A percentile compares a stretch with the other conserved stretches of the same genome.
These are phyloP conservation scores for Rhizoclosmatium globosum DNA, from an alignment of 192 early-diverging fungal genomes.

Conservation along the genomic window DNA sequence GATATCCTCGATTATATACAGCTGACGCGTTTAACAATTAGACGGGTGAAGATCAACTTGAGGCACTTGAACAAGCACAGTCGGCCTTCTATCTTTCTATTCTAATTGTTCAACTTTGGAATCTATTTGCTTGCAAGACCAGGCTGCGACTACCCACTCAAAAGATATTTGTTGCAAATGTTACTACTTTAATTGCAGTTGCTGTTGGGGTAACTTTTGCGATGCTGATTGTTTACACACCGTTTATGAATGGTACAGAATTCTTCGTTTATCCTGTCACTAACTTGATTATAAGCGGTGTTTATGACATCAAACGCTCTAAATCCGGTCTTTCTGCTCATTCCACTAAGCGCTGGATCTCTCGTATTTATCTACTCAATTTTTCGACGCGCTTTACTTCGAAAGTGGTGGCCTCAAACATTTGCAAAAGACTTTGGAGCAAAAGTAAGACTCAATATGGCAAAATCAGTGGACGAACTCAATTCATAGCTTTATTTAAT, in stretches of 20 bases:
- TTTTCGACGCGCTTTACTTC: too few relatives aligned
- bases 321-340: constrained; percentile 79
- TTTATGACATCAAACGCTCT: constrained; percentile 80
- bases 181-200: constrained; percentile 41
- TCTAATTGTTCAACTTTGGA: constrained; percentile 90
- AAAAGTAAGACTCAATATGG: constrained; percentile 19
- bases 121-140: constrained; percentile 93
- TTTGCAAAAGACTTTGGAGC: constrained; percentile 23
- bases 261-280: not conserved
- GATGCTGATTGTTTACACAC: constrained; percentile 59
- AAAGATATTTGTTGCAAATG: constrained; percentile 75
- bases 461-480: constrained; percentile 5
- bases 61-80: constrained; percentile 78
- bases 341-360: constrained; percentile 80
- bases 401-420: constrained; percentile 33
- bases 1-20: not conserved
- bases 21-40: constrained; percentile 1
- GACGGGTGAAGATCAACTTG: constrained; percentile 60
- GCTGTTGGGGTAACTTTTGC: constrained; percentile 38
- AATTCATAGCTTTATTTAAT: not conserved
- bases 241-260: constrained; percentile 51
- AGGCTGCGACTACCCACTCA: constrained; percentile 59
- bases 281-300: constrained; percentile 48
- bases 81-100: constrained; percentile 81
- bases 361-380: constrained; percentile 46